Evolutionary conservation across 129 eudicot genomes (phyloP).

Genomic region (Arctium lappa): DNA sequence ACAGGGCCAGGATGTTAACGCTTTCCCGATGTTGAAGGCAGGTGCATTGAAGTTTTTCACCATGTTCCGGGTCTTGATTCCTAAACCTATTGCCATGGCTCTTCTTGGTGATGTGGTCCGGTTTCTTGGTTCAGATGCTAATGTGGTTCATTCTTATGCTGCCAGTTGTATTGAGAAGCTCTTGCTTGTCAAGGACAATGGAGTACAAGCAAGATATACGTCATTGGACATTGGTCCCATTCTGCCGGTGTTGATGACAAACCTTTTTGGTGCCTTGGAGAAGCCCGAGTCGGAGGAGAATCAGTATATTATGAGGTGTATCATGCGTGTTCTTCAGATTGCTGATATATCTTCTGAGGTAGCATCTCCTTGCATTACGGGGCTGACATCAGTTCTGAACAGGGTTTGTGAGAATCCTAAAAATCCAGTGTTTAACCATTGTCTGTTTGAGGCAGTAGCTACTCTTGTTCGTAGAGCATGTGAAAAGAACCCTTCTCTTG

Average conservation of each 20-base stretch:
- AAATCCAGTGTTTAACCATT: conserved; percentile 78
- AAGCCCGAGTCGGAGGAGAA: conserved; percentile 94
- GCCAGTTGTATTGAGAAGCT: conserved; percentile 95
- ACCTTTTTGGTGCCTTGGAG: conserved; percentile 79
- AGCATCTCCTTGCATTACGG: conserved; percentile 71
- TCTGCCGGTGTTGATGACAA: conserved; percentile 67
- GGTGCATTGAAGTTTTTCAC: conserved; percentile 90
- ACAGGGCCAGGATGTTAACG: conserved; percentile 71
- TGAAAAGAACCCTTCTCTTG: conserved; percentile 71
- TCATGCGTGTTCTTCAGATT: conserved; percentile 90
- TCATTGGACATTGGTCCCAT: conserved; percentile 69
- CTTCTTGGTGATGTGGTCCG: conserved; percentile 78
- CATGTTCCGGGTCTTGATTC: conserved; percentile 62
- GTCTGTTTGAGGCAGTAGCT: conserved; percentile 89
- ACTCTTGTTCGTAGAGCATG: conserved; percentile 78
- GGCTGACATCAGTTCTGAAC: conserved; percentile 63
- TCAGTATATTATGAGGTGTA: conserved; percentile 93
- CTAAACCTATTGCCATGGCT: conserved; percentile 65
- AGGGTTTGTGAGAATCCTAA: conserved; percentile 90
- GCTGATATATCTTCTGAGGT: conserved; percentile 78
- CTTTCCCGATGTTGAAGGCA: conserved; percentile 80
- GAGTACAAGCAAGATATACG: conserved; percentile 64
- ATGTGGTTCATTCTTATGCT: conserved; percentile 97
- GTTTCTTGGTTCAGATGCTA: conserved; percentile 67
- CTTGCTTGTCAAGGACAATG: conserved; percentile 79